These are phyloP conservation scores for Sporothrix pseudoabietina DNA, from an alignment of 2,329 filamentous ascomycete genomes.

Conservation along the genomic window DNA sequence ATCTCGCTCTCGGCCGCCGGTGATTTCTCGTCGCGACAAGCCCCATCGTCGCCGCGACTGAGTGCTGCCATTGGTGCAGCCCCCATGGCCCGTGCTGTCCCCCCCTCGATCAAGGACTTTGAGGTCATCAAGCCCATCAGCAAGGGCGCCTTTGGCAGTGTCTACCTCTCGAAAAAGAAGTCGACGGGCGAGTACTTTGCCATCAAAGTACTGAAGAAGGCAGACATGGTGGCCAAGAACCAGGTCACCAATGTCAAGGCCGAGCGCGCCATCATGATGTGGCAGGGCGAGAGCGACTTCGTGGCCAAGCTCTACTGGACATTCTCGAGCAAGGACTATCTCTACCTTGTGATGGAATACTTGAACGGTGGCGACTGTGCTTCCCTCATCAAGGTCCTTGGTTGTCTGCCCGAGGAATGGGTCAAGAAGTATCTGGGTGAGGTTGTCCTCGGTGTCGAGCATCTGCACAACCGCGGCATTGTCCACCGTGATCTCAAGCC, in stretches of 20 bases:
- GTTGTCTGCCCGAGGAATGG: constrained; percentile 94
- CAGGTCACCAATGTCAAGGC: constrained; percentile 99
- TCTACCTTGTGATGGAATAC: constrained; percentile 99
- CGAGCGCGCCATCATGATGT: constrained; percentile 99
- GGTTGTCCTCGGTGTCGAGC: constrained; percentile 94
- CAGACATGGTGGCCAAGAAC: constrained; percentile 99
- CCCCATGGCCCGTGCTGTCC: constrained; percentile 82
- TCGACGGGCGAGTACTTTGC: constrained; percentile 97
- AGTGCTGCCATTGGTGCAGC: constrained; percentile 69
- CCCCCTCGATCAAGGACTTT: constrained; percentile 97
- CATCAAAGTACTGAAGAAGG: constrained; percentile 97
- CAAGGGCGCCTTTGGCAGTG: constrained; percentile 96
- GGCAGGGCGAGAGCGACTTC: constrained; percentile 98
- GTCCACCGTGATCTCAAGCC: constrained; percentile 97
- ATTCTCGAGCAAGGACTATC: constrained; percentile 97
- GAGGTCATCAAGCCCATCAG: constrained; percentile 99
- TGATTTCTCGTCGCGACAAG: constrained; percentile 57
- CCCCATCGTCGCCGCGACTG: constrained; percentile 78
- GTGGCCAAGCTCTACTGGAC: constrained; percentile 99
- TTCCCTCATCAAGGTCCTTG: constrained; percentile 90
- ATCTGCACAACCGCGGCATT: constrained; percentile 90
- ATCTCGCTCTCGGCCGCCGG: constrained; percentile 57
- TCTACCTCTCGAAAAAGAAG: constrained; percentile 98
- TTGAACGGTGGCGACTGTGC: constrained; percentile 97
- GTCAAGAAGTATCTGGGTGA: constrained; percentile 96